Base-by-base conservation (phyloP, 2,329 filamentous ascomycete species). In the Fusarium aywerte region DNA sequence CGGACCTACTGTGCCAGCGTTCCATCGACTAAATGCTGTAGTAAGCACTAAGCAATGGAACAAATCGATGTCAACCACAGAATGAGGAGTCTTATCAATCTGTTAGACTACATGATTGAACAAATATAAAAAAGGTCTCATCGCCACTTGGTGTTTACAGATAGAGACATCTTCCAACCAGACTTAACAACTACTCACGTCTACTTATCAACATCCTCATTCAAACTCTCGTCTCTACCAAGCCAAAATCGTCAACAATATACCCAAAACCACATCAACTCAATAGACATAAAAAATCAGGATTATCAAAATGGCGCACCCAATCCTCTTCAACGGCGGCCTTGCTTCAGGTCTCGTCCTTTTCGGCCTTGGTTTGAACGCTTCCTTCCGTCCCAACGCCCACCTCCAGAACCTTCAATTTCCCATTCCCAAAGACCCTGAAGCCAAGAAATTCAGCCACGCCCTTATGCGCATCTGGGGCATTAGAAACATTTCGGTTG, bases 391-490 rank as follows among this genome's bases (percentile, higher is more conserved):
- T 6, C 58, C 58, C 3, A 31, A 64, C 12, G 11, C 42, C 5
- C 52, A 58, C n/a, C 40, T 64, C 6, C 31, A 31, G 7, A 5
- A 7, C 23, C 59, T 64, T 3, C 45, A 58, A 9, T 63, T 64
- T 9, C 59, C 61, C 1, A 7, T 64, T 1, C 61, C 59, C 1
- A 52, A 54, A 12, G 61, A 64, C 4, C 35, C 58, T 2, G 25
- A 42, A 1, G 61, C 61, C 4, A 64, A 42, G 3, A 64, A 48
- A 10, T 58, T 63, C 13, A 58, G 58, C 12, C 31, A 33, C 7
- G 61, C 61, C 1, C 35, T 64, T 0, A 64, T 64, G 61, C 42
- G 15, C 1, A 58, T 63, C 3, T 64, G 61, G 61, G 59, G 61
- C 7, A 47, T 64, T 8, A 51, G 61, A 0, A 64, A 64, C 6